Evolutionary conservation across 2,329 filamentous ascomycete species (phyloP).

Genomic region (Botryotinia calthae): DNA sequence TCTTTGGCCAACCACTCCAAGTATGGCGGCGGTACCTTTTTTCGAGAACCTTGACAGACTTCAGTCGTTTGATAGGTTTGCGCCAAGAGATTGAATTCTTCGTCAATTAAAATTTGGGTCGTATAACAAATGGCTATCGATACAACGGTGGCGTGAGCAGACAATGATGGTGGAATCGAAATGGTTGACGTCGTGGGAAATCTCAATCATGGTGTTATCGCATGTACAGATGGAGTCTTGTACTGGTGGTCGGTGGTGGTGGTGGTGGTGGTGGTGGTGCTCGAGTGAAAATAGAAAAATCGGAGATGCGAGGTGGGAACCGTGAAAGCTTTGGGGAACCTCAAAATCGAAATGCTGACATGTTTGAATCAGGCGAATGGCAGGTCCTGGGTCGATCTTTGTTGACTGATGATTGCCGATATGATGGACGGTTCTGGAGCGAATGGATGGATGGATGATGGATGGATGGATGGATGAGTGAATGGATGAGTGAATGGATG

Average conservation of each 20-base stretch:
- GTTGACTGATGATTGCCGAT: too few relatives aligned
- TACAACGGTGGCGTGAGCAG: not conserved
- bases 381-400: not conserved
- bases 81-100: not conserved
- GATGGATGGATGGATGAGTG: not conserved
- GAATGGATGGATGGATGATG: not conserved
- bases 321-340: not conserved
- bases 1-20: constrained; percentile 15
- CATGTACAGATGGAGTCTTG: not conserved
- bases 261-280: not conserved
- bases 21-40: constrained; percentile 7
- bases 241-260: not conserved
- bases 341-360: constrained; percentile 1
- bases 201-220: constrained; percentile 14
- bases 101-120: not conserved
- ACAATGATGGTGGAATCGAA: not conserved
- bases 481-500: not conserved
- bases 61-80: not conserved
- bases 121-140: not conserved
- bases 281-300: not conserved
- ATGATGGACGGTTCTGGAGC: not conserved
- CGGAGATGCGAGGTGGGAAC: not conserved
- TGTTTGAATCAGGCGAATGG: not conserved
- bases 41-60: not conserved
- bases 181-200: not conserved